Conservation (phyloP, 208 protist genomes). For the Crithidia brevicula region DNA sequence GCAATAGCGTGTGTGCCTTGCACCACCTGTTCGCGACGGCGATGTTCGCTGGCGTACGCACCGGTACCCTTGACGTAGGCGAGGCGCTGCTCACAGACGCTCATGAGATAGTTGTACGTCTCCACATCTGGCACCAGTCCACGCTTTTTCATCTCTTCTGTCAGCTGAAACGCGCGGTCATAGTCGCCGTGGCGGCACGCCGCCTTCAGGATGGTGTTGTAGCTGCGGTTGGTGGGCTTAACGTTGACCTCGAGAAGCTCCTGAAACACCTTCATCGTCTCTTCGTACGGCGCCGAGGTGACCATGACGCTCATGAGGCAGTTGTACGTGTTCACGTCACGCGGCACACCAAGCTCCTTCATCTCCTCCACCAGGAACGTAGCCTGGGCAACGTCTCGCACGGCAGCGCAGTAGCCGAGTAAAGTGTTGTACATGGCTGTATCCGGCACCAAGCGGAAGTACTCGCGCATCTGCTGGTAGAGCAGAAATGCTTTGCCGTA, state of each 20-base stretch:
- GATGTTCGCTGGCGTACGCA: slow-evolving; percentile 32
- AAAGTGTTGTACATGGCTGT: slow-evolving; percentile 87
- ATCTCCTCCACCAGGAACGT: slow-evolving; percentile 91
- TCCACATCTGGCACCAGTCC: slow-evolving; percentile 85
- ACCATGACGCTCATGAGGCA: slow-evolving; percentile 90
- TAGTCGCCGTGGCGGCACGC: slow-evolving; percentile 80
- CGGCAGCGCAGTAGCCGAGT: slow-evolving; percentile 88
- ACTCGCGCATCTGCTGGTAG: slow-evolving; percentile 84
- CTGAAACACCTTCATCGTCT: slow-evolving; percentile 80
- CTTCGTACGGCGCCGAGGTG: slow-evolving; percentile 80
- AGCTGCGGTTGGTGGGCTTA: slow-evolving; percentile 78
- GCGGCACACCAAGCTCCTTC: slow-evolving; percentile 64
- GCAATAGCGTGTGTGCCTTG: slow-evolving; percentile 63
- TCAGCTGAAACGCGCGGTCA: slow-evolving; percentile 89
- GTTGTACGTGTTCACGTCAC: slow-evolving; percentile 92
- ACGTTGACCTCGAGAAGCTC: slow-evolving; percentile 63
- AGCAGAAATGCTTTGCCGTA: slow-evolving; percentile 86
- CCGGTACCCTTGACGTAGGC: slow-evolving; percentile 79
- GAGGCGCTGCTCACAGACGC: slow-evolving; percentile 76
- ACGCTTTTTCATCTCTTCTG: slow-evolving; percentile 91
- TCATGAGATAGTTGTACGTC: slow-evolving; percentile 92
- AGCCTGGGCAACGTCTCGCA: slow-evolving; percentile 87
- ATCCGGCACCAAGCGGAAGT: slow-evolving; percentile 79
- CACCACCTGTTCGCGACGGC: slow-evolving; percentile 66
- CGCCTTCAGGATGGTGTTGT: slow-evolving; percentile 89